Conservation (phyloP, 192 early-diverging fungal species). For the Backusella parvicylindrica region DNA sequence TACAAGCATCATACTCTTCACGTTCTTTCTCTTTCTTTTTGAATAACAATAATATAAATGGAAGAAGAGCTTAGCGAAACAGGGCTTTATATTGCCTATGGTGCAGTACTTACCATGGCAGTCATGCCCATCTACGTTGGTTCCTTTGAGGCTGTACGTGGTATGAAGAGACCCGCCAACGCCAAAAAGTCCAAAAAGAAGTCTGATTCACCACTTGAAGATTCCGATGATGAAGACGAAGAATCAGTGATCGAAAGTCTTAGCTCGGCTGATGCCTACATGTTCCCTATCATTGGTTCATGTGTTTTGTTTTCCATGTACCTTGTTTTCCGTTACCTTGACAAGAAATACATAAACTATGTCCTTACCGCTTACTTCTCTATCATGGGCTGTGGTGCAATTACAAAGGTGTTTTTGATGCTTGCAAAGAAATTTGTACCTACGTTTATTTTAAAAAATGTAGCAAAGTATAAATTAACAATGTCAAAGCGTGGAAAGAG, state of each 20-base stretch:
- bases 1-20: not conserved
- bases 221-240: constrained; percentile 60
- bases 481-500: constrained; percentile 66
- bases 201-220: constrained; percentile 35
- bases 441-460: constrained; percentile 38
- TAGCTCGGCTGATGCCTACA: constrained; percentile 83
- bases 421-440: constrained; percentile 48
- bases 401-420: constrained; percentile 57
- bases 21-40: not conserved
- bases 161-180: constrained; percentile 26
- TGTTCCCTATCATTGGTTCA: constrained; percentile 92
- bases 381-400: constrained; percentile 73
- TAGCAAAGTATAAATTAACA: constrained; percentile 72
- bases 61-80: not conserved
- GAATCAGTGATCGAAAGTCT: constrained; percentile 71
- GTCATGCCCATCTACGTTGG: constrained; percentile 85
- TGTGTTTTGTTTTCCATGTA: constrained; percentile 78
- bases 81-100: constrained; percentile 75
- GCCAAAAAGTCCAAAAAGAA: constrained; percentile 37
- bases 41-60: not conserved
- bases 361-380: constrained; percentile 69
- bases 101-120: constrained; percentile 85
- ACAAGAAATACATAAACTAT: constrained; percentile 14
- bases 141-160: constrained; percentile 60
- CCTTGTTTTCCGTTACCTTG: constrained; percentile 69